A percentile compares a stretch with the other conserved stretches of the same genome.
Conservation (phyloP, 805 yeast species). For the Metschnikowia vanudenii region DNA sequence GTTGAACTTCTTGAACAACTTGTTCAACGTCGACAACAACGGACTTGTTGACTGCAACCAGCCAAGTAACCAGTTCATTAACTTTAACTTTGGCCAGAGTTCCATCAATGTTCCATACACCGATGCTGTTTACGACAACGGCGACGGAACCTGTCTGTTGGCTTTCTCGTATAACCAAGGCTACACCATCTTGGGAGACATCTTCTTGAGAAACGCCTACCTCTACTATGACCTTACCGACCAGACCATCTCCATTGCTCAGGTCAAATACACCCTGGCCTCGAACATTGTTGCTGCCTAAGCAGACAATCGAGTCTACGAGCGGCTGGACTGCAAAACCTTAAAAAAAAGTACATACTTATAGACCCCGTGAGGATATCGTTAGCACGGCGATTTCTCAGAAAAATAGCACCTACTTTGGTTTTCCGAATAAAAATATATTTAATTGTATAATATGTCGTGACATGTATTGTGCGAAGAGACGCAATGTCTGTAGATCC, state of each 20-base stretch:
- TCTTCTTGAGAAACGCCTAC: conserved; percentile 21
- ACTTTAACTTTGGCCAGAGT: conserved; percentile 14
- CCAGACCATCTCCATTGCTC: conserved; percentile 17
- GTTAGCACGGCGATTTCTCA: too few species aligned
- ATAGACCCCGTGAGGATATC: too few species aligned
- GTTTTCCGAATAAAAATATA: too few species aligned
- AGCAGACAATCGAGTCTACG: too few species aligned
- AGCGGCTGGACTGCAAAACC: too few species aligned
- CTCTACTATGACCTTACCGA: conserved; percentile 20
- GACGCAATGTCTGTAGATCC: too few species aligned
- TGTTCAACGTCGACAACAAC: conserved; percentile 6
- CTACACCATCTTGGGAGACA: conserved; percentile 18
- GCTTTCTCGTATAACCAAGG: conserved; percentile 12
- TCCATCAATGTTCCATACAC: conserved; percentile 12
- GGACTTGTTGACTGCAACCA: conserved; percentile 16
- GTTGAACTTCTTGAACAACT: conserved; percentile 8
- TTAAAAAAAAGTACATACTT: too few species aligned
- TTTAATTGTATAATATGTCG: too few species aligned
- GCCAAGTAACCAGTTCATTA: conserved; percentile 15
- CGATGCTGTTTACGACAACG: conserved; percentile 11
- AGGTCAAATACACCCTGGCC: conserved; percentile 11
- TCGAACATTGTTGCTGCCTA: conserved; percentile 16
- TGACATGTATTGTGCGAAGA: too few species aligned
- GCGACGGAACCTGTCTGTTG: conserved; percentile 14
- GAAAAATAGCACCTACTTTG: too few species aligned